Evolutionary conservation across 305 asterid species (phyloP).

Genomic region (Stenogyne calaminthoides): DNA sequence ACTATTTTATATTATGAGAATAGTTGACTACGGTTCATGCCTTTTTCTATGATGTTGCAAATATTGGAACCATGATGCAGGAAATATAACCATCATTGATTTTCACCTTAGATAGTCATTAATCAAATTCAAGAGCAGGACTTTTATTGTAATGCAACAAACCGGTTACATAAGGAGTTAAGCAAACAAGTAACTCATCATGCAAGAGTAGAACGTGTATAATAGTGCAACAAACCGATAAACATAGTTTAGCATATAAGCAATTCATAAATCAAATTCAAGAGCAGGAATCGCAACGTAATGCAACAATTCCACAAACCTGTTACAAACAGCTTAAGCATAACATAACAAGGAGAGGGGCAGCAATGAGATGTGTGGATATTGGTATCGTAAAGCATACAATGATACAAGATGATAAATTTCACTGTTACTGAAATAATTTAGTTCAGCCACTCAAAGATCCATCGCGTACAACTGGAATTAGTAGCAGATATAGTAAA

Average conservation of each 20-base stretch:
- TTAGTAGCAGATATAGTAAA: background rate
- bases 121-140: constrained; percentile 13
- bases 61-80: background rate
- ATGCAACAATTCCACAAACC: background rate
- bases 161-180: background rate
- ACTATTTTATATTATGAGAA: constrained; percentile 4
- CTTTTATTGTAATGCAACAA: background rate
- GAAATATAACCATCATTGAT: constrained; percentile 3
- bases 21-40: background rate
- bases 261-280: background rate
- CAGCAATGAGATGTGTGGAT: background rate
- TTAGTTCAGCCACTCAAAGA: constrained; percentile 14
- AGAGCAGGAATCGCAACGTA: background rate
- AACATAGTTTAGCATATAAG: background rate
- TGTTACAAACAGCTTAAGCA: background rate
- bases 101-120: background rate
- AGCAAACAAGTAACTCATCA: background rate
- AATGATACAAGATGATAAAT: too few relatives aligned
- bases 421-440: constrained; percentile 4
- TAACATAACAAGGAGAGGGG: background rate
- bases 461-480: background rate
- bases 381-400: background rate
- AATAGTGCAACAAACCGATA: background rate
- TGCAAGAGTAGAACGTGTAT: background rate
- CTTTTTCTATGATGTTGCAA: background rate